Conservation (phyloP, 768 basidiomycete genomes). For the Boletus rex-veris region DNA sequence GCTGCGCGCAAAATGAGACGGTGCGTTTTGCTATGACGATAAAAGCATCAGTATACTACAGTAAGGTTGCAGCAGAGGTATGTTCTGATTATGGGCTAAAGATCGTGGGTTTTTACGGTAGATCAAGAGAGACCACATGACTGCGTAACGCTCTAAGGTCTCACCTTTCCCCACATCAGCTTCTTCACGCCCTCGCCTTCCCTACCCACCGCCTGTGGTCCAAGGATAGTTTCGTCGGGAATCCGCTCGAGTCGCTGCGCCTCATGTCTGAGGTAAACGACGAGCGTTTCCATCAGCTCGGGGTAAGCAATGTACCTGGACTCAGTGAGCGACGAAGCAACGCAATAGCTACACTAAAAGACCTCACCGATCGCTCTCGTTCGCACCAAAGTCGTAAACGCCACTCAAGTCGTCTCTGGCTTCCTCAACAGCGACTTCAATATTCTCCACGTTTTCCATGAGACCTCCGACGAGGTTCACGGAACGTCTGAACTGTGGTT, state of each 20-base stretch:
- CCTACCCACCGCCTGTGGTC: conserved; percentile 30
- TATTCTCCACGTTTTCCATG: conserved; percentile 55
- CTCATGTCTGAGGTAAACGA: conserved; percentile 70
- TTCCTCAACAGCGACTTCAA: conserved; percentile 59
- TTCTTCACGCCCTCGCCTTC: conserved; percentile 32
- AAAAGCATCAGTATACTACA: background rate
- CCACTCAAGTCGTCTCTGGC: conserved; percentile 63
- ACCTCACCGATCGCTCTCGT: conserved; percentile 40
- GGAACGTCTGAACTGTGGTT: conserved; percentile 48
- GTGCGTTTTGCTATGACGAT: background rate
- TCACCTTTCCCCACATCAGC: conserved; percentile 29
- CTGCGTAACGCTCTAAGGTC: conserved; percentile 8
- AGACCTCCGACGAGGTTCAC: conserved; percentile 71
- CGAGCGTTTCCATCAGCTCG: conserved; percentile 66
- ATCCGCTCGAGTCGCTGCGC: conserved; percentile 60
- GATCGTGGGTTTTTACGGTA: background rate
- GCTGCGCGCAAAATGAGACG: background rate
- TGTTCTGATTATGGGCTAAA: conserved; percentile 1
- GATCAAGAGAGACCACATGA: background rate
- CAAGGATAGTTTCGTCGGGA: conserved; percentile 39
- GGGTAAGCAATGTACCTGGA: conserved; percentile 73
- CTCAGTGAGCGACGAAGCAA: conserved; percentile 2
- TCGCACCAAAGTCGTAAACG: conserved; percentile 63
- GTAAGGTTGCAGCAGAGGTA: background rate
- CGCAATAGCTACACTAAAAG: background rate